Conservation (phyloP, 805 yeast species). For the Cyberlindnera mrakii region DNA sequence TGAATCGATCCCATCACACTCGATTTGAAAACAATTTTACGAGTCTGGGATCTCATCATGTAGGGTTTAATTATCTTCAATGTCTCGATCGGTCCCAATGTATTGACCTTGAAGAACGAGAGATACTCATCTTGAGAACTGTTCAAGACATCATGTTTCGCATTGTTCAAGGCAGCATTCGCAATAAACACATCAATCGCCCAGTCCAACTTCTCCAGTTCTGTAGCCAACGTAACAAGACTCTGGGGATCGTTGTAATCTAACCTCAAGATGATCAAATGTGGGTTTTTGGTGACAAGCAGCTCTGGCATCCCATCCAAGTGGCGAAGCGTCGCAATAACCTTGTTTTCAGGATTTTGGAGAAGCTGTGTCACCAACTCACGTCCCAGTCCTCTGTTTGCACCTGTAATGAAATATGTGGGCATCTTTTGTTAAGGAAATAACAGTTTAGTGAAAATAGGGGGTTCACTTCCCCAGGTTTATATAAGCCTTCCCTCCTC, state of each 20-base stretch:
- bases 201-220: conserved; percentile 14
- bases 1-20: conserved; percentile 25
- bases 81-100: conserved; percentile 28
- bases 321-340: conserved; percentile 22
- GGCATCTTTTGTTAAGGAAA: conserved; percentile 6
- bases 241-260: conserved; percentile 16
- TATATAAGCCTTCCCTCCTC: too few relatives aligned
- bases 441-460: background rate
- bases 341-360: conserved; percentile 9
- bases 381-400: conserved; percentile 21
- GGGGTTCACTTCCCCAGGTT: too few relatives aligned
- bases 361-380: conserved; percentile 20
- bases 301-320: conserved; percentile 10
- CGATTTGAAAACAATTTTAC: conserved; percentile 27
- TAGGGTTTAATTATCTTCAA: conserved; percentile 26
- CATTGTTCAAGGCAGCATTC: conserved; percentile 28
- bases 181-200: conserved; percentile 30
- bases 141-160: conserved; percentile 14
- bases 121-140: conserved; percentile 17
- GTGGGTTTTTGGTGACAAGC: conserved; percentile 18
- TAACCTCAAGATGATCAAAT: conserved; percentile 15
- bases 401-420: conserved; percentile 23
- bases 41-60: conserved; percentile 20
- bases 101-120: conserved; percentile 22
- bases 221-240: conserved; percentile 11